Evolutionary conservation across 257 asterid genomes (phyloP).

Genomic region (Petrea volubilis): DNA sequence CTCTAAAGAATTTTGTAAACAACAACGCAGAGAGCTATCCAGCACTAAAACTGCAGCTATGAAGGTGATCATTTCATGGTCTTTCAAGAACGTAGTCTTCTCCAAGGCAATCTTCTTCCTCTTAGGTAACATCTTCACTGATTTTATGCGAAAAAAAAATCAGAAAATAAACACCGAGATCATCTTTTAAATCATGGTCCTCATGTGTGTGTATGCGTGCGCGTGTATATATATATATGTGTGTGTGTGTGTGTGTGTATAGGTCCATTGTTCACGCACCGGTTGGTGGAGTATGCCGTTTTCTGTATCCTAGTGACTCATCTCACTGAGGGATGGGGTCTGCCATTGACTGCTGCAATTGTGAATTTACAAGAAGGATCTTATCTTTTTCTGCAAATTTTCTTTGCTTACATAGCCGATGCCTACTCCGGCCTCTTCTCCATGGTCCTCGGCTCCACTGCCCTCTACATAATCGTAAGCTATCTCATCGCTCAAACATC

Average conservation of each 20-base stretch:
- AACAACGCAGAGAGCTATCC: no score
- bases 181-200: no score
- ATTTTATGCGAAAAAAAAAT: no score
- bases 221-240: no score
- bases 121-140: conserved; percentile 3
- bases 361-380: conserved; percentile 20
- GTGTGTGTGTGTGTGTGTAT: no score
- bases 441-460: conserved; percentile 3
- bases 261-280: conserved; percentile 13
- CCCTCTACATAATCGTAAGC: neutral
- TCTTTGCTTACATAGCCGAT: conserved; percentile 2
- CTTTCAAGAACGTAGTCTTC: neutral
- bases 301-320: conserved; percentile 5
- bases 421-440: conserved; percentile 13
- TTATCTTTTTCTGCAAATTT: neutral
- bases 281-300: neutral
- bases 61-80: neutral
- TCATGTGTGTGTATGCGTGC: no score
- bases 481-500: no score
- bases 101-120: conserved; percentile 4
- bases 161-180: no score
- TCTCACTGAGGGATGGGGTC: neutral
- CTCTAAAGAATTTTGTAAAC: no score
- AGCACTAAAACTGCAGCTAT: no score
- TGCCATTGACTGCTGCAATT: neutral